Base-by-base conservation (phyloP, 106 monocot species). In the Cymbidium sinense region DNA sequence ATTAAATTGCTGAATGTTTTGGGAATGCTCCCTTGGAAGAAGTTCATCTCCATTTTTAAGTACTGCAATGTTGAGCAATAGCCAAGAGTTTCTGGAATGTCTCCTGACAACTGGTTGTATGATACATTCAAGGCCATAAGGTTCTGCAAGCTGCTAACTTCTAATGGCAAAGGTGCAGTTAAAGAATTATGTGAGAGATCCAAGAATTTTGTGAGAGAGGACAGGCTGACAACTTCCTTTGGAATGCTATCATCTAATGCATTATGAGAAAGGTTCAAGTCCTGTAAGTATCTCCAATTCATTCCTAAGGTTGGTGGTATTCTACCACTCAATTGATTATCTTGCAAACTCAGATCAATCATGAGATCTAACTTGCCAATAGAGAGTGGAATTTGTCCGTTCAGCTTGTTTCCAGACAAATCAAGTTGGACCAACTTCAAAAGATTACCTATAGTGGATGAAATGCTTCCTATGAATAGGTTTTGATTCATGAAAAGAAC, bases 381-480 rank as follows among this genome's bases (percentile, higher is more conserved):
- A 19, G 82, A 79, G 15, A 47, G 11, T 15, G 87, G 87, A 7
- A 87, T 87, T 2, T 87, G n/a, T n/a, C n/a, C n/a, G n/a, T n/a
- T n/a, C n/a, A n/a, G n/a, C n/a, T n/a, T n/a, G n/a, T n/a, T n/a
- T 20, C 31, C 30, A 17, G 50, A 70, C 27, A 87, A 23, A 73
- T 71, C n/a, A 28, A 87, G 34, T 3, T 21, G 2, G 34, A 82
- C 47, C n/a, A 86, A 55, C 0, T 70, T 58, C 21, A 1, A 23
- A 6, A 86, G 79, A 2, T 64, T 77, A 17, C 79, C 43, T 2
- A 80, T 35, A 10, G n/a, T 67, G n/a, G 28, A 64, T n/a, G n/a
- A n/a, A n/a, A n/a, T n/a, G n/a, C n/a, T n/a, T n/a, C n/a, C n/a
- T n/a, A n/a, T n/a, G n/a, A n/a, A n/a, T n/a, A n/a, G n/a, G n/a